Percentiles rank a stretch among this genome's conserved stretches.
Conservation (phyloP, 1,139 yeast genomes). For the Ogataea hybrid region DNA sequence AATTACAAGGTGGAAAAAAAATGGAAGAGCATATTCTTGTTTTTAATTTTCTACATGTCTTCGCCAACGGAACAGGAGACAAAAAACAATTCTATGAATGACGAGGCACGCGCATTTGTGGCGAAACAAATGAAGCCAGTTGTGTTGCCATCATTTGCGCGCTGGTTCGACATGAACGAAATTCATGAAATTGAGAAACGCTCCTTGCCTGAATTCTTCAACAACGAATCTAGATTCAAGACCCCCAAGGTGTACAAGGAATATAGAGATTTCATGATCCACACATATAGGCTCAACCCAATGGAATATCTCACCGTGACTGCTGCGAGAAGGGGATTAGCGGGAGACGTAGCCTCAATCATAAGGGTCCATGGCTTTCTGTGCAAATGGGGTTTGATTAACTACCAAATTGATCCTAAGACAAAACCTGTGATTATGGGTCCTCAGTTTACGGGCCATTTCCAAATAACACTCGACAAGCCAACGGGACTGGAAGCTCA, state of each 20-base stretch:
- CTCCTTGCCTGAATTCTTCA: constrained; percentile 84
- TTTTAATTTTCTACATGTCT: constrained; percentile 8
- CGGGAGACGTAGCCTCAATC: constrained; percentile 88
- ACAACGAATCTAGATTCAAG: constrained; percentile 60
- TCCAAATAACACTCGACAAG: constrained; percentile 81
- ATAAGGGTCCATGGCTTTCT: constrained; percentile 82
- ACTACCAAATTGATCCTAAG: constrained; percentile 73
- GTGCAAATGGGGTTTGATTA: constrained; percentile 91
- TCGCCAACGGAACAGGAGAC: constrained; percentile 15
- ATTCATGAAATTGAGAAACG: constrained; percentile 77
- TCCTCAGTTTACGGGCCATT: constrained; percentile 92
- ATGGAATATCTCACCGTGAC: constrained; percentile 84
- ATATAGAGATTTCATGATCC: constrained; percentile 79
- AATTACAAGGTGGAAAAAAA: background rate
- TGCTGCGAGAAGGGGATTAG: constrained; percentile 82
- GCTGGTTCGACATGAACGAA: constrained; percentile 75
- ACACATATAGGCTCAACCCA: constrained; percentile 84
- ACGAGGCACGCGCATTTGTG: constrained; percentile 44
- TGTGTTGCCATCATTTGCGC: constrained; percentile 78
- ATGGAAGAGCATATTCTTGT: constrained; percentile 2
- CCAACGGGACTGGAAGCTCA: constrained; percentile 80
- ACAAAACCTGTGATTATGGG: constrained; percentile 79
- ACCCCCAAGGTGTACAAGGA: constrained; percentile 69
- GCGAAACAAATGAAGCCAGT: constrained; percentile 57
- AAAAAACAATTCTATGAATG: constrained; percentile 37